Conservation (phyloP, 2,329 filamentous ascomycete genomes). For the Aspergillus aculeatus region DNA sequence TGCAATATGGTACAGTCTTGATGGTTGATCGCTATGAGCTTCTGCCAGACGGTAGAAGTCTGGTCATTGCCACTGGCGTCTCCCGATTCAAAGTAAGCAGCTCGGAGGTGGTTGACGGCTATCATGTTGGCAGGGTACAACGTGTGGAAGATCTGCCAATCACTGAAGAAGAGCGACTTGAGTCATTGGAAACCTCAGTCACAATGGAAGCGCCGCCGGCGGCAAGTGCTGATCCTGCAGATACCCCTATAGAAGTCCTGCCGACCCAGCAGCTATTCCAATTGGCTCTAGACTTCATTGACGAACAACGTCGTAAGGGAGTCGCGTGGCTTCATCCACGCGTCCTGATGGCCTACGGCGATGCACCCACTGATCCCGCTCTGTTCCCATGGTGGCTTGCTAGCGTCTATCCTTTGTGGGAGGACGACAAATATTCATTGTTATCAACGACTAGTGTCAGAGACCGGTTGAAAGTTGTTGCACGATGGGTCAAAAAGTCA, state of each 20-base stretch:
- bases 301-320: constrained; percentile 65
- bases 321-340: constrained; percentile 73
- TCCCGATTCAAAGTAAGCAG: constrained; percentile 72
- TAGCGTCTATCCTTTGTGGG: constrained; percentile 72
- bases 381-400: constrained; percentile 90
- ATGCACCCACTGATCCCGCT: constrained; percentile 72
- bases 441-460: constrained; percentile 73
- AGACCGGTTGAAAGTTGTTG: constrained; percentile 78
- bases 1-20: constrained; percentile 74
- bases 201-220: constrained; percentile 11
- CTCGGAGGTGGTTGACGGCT: constrained; percentile 68
- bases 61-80: constrained; percentile 74
- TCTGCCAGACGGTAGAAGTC: constrained; percentile 75
- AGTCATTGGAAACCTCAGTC: constrained; percentile 63
- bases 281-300: constrained; percentile 65
- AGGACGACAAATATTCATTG: constrained; percentile 76
- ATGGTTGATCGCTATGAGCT: constrained; percentile 72
- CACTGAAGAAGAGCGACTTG: constrained; percentile 74
- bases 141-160: constrained; percentile 78
- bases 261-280: constrained; percentile 70
- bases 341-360: constrained; percentile 72
- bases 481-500: constrained; percentile 72
- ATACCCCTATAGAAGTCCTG: constrained; percentile 48
- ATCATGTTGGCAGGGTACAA: constrained; percentile 72
- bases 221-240: constrained; percentile 20